phyloP scores from a whole-genome alignment of 495 filamentous ascomycete genomes.

The Tuber indicum region DNA sequence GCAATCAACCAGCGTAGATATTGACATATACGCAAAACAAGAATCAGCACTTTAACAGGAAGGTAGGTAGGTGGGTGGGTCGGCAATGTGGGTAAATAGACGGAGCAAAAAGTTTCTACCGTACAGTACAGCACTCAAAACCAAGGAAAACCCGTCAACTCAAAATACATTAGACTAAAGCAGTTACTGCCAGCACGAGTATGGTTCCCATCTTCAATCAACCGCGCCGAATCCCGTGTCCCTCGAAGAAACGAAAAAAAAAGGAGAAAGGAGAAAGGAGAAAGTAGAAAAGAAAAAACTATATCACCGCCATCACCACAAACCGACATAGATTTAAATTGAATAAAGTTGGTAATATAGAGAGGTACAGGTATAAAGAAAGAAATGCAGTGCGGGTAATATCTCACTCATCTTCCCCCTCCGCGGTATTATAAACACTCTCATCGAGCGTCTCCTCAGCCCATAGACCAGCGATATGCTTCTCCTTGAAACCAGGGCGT shows the following conservation, averaged over 20 bases:
- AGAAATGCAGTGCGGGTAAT: neutral
- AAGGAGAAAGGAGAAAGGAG: neutral
- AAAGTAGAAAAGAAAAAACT: neutral
- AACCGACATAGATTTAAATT: neutral
- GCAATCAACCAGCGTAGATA: neutral
- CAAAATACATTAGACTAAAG: neutral
- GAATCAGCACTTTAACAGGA: neutral
- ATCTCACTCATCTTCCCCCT: conserved; percentile 24
- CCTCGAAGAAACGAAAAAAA: neutral
- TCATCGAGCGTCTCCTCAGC: conserved; percentile 35
- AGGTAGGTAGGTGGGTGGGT: neutral
- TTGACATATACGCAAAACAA: neutral
- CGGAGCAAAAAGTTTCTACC: neutral
- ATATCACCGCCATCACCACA: neutral
- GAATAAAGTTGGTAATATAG: neutral
- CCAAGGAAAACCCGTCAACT: neutral
- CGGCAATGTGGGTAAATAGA: no score
- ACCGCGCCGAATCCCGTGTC: neutral
- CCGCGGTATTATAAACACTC: conserved; percentile 37
- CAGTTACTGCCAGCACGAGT: neutral
- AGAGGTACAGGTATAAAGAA: neutral
- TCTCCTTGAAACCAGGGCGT: conserved; percentile 5
- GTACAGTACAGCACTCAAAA: neutral
- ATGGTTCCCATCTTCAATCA: neutral
- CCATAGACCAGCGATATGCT: conserved; percentile 20